These are phyloP conservation scores for Linnemannia schmuckeri DNA, from an alignment of 192 early-diverging fungal species.

Conservation along the genomic window DNA sequence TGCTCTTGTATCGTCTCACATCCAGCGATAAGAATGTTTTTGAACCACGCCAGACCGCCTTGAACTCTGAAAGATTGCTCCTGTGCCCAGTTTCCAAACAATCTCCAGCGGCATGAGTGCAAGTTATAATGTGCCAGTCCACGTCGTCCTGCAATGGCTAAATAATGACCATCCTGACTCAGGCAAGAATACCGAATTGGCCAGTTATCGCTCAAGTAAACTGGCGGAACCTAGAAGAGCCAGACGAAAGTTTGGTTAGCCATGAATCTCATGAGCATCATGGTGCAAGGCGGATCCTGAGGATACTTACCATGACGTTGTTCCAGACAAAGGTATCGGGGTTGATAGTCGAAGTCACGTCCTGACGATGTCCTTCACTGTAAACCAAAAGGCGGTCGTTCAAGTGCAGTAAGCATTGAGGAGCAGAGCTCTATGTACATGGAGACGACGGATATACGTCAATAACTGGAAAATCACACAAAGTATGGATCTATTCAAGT, in stretches of 20 bases:
- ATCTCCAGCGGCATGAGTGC: constrained; percentile 83
- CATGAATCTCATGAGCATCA: too few relatives aligned
- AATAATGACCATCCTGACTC: constrained; percentile 75
- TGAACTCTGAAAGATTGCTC: constrained; percentile 78
- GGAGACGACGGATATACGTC: neutral
- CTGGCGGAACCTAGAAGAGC: constrained; percentile 67
- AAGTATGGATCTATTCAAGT: neutral
- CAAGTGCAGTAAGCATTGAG: constrained; percentile 68
- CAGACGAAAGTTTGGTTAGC: too few relatives aligned
- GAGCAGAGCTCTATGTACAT: constrained; percentile 35
- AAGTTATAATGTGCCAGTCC: constrained; percentile 88
- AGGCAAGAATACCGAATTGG: constrained; percentile 82
- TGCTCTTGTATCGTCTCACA: constrained; percentile 66
- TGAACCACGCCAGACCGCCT: constrained; percentile 83
- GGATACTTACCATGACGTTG: constrained; percentile 68
- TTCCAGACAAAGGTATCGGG: constrained; percentile 81
- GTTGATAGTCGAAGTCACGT: constrained; percentile 71
- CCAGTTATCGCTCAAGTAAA: constrained; percentile 87
- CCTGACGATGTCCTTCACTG: constrained; percentile 73
- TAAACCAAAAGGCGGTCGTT: constrained; percentile 80
- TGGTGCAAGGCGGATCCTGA: neutral
- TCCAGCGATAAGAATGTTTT: constrained; percentile 74
- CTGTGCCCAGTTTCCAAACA: constrained; percentile 90
- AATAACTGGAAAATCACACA: neutral
- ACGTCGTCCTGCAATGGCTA: constrained; percentile 88